Evolutionary conservation across 192 early-diverging fungal genomes (phyloP).

Genomic region (Linnemannia schmuckeri): DNA sequence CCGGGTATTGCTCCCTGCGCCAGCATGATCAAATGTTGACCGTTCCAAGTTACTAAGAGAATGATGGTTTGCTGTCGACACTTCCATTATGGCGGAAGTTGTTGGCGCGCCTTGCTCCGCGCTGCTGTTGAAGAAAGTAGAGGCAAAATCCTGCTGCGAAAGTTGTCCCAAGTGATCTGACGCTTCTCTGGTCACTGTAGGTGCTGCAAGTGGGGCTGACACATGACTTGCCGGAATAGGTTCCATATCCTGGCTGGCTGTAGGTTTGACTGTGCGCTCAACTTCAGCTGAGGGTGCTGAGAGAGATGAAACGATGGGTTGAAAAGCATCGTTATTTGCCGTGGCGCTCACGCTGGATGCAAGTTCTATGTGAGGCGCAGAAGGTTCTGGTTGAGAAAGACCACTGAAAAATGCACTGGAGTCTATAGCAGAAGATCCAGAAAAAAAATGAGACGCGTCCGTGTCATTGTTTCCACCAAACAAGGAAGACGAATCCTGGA

Average conservation of each 20-base stretch:
- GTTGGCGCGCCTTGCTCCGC: neutral
- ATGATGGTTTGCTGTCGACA: neutral
- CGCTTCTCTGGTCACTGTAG: neutral
- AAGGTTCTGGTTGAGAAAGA: neutral
- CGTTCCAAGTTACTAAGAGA: neutral
- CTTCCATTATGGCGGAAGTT: neutral
- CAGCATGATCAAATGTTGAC: neutral
- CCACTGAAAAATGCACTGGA: slow-evolving; percentile 9
- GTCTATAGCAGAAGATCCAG: neutral
- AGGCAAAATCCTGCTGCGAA: neutral
- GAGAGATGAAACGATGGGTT: neutral
- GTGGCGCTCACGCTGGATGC: neutral
- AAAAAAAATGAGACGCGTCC: slow-evolving; percentile 26
- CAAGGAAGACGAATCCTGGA: slow-evolving; percentile 4
- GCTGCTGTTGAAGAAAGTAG: neutral
- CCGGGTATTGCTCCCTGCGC: neutral
- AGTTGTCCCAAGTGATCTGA: neutral
- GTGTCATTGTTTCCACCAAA: neutral
- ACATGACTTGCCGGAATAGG: neutral
- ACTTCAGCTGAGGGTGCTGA: neutral
- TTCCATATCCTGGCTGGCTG: neutral
- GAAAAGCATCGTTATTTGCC: neutral
- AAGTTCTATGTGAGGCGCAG: neutral
- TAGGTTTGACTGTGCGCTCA: neutral
- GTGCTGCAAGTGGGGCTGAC: neutral